Evolutionary conservation across 495 filamentous ascomycete species (phyloP).

Genomic region (Aspergillus olivimuriae): DNA sequence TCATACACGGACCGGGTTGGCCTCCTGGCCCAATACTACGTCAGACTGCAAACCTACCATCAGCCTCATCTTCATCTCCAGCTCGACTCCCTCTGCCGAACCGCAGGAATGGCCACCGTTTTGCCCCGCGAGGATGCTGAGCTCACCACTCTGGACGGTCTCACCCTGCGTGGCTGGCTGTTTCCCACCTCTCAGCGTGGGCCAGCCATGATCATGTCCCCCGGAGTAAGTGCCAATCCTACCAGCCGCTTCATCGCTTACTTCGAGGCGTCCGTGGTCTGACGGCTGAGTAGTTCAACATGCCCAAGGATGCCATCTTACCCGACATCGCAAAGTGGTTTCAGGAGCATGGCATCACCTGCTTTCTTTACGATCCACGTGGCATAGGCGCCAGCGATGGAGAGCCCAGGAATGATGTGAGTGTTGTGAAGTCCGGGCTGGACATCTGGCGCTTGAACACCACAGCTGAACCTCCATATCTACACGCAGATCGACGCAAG

Average conservation of each 20-base stretch:
- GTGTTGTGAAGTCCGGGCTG: not conserved
- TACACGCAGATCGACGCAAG: not conserved
- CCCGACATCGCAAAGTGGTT: not conserved
- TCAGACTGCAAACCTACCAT: too few species aligned
- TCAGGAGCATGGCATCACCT: not conserved
- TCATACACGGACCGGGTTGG: too few species aligned
- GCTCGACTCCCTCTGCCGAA: too few species aligned
- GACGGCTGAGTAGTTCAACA: not conserved
- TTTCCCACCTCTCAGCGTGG: not conserved
- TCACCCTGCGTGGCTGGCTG: not conserved
- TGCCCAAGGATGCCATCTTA: not conserved
- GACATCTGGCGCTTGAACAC: not conserved
- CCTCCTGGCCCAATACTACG: too few species aligned
- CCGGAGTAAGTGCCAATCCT: not conserved
- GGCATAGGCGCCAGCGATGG: not conserved
- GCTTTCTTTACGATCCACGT: not conserved
- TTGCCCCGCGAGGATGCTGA: not conserved
- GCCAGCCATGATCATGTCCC: not conserved
- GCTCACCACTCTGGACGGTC: not conserved
- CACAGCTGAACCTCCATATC: too few species aligned
- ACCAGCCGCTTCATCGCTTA: too few species aligned
- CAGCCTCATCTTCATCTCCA: too few species aligned
- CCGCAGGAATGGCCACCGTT: too few species aligned
- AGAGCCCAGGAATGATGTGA: not conserved
- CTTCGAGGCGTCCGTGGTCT: too few species aligned